These are phyloP conservation scores for Podospora pseudopauciseta DNA, from an alignment of 495 filamentous ascomycete genomes.

Conservation along the genomic window DNA sequence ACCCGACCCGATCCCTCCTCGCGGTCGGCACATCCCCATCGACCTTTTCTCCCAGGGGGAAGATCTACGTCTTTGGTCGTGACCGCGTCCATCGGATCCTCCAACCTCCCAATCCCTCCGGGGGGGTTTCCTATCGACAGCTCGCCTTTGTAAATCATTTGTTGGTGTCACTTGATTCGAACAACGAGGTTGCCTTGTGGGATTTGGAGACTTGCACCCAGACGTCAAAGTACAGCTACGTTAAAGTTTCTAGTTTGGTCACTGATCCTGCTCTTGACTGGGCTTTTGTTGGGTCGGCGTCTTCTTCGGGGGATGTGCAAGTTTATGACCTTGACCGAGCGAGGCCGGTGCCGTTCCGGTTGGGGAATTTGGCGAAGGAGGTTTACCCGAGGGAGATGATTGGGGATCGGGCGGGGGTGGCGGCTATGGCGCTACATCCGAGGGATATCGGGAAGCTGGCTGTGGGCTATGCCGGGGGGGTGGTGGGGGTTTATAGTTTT, in stretches of 20 bases:
- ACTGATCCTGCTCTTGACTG: constrained; percentile 90
- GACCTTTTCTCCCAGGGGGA: constrained; percentile 62
- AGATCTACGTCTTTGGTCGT: constrained; percentile 90
- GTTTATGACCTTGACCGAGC: constrained; percentile 88
- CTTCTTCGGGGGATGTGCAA: constrained; percentile 66
- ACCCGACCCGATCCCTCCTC: constrained; percentile 87
- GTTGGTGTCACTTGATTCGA: constrained; percentile 75
- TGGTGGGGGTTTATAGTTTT: constrained; percentile 78
- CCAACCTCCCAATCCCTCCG: constrained; percentile 47
- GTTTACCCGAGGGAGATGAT: constrained; percentile 44
- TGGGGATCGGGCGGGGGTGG: constrained; percentile 29
- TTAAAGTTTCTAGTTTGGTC: constrained; percentile 64
- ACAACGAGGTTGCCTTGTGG: constrained; percentile 78
- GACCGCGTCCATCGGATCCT: constrained; percentile 71
- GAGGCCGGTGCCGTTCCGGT: constrained; percentile 65
- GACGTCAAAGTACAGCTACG: constrained; percentile 63
- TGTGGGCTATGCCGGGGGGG: constrained; percentile 82
- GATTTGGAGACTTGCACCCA: constrained; percentile 60
- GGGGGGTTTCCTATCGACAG: constrained; percentile 25
- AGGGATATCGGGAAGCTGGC: constrained; percentile 88
- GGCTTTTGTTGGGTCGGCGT: constrained; percentile 70
- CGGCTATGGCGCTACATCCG: constrained; percentile 82
- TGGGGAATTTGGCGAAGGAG: constrained; percentile 81
- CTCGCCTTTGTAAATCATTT: constrained; percentile 61
- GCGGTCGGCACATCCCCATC: constrained; percentile 88